These are phyloP conservation scores for Podospora anserina DNA, from an alignment of 495 filamentous ascomycete species.

Conservation along the genomic window DNA sequence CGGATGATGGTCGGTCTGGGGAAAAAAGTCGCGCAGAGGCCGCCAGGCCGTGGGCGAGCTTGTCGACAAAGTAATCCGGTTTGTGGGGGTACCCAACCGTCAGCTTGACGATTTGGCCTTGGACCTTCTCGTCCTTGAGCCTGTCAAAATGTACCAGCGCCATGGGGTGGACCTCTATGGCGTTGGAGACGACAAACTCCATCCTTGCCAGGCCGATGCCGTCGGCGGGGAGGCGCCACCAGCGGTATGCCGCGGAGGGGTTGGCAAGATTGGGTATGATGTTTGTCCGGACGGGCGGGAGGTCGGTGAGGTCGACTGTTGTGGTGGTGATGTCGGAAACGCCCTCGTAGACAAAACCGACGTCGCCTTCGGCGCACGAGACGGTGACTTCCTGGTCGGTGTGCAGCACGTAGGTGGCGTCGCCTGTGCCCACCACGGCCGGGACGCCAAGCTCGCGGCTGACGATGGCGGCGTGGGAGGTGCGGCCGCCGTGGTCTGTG, in stretches of 20 bases:
- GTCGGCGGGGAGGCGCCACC: slow-evolving; percentile 28
- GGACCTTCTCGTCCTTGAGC: slow-evolving; percentile 28
- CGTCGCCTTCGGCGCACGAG: slow-evolving; percentile 39
- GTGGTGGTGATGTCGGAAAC: slow-evolving; percentile 27
- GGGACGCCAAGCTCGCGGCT: slow-evolving; percentile 41
- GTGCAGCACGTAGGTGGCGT: slow-evolving; percentile 38
- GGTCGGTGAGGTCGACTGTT: slow-evolving; percentile 27
- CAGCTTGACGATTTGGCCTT: slow-evolving; percentile 28
- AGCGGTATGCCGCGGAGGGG: slow-evolving; percentile 35
- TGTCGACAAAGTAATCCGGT: slow-evolving; percentile 40
- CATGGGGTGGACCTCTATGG: slow-evolving; percentile 34
- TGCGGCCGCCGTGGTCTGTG: slow-evolving; percentile 42
- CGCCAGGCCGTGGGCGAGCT: slow-evolving; percentile 36
- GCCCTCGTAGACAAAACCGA: slow-evolving; percentile 39
- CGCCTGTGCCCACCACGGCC: slow-evolving; percentile 33
- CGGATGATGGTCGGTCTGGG: slow-evolving; percentile 38
- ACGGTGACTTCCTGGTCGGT: slow-evolving; percentile 38
- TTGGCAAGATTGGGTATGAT: slow-evolving; percentile 32
- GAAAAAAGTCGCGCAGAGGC: slow-evolving; percentile 36
- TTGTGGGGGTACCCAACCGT: slow-evolving; percentile 35
- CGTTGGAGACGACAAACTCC: slow-evolving; percentile 29
- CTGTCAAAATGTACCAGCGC: slow-evolving; percentile 35
- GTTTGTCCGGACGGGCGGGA: slow-evolving; percentile 12
- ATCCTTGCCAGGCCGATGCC: slow-evolving; percentile 31
- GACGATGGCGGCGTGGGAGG: slow-evolving; percentile 41